A percentile compares a stretch with the other conserved stretches of the same genome.
phyloP scores from a whole-genome alignment of 805 yeast genomes.

The Myxozyma melibiosi region DNA sequence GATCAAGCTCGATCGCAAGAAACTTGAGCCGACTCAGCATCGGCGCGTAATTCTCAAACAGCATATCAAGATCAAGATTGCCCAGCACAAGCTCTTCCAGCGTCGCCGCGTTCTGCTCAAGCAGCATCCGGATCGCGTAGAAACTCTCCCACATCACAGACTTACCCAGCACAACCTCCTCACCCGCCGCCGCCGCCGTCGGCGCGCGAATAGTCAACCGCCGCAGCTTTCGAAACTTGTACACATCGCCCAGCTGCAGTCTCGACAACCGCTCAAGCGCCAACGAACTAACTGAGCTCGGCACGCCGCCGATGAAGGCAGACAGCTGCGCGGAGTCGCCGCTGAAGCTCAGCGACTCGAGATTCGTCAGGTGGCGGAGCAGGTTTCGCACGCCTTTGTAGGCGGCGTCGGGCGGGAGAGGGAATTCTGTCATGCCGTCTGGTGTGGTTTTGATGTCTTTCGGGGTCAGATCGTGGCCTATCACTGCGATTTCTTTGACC shows the following conservation, averaged over 20 bases:
- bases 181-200: neutral
- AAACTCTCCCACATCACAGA: constrained; percentile 28
- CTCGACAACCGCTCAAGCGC: constrained; percentile 21
- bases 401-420: constrained; percentile 22
- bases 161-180: constrained; percentile 14
- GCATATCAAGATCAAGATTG: constrained; percentile 24
- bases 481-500: constrained; percentile 14
- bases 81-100: constrained; percentile 29
- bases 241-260: constrained; percentile 29
- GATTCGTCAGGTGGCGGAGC: constrained; percentile 14
- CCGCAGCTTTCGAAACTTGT: constrained; percentile 17
- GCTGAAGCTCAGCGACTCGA: constrained; percentile 22
- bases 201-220: constrained; percentile 27
- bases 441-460: constrained; percentile 17
- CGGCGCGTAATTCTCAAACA: constrained; percentile 28
- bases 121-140: constrained; percentile 31
- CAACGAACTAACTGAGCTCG: constrained; percentile 15
- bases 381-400: constrained; percentile 28
- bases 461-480: constrained; percentile 24
- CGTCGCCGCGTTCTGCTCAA: constrained; percentile 30
- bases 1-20: constrained; percentile 22
- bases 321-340: constrained; percentile 33
- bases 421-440: constrained; percentile 27
- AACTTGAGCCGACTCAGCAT: constrained; percentile 16
- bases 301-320: constrained; percentile 20